Conservation (phyloP, 768 basidiomycete genomes). For the Mycena vulgaris region DNA sequence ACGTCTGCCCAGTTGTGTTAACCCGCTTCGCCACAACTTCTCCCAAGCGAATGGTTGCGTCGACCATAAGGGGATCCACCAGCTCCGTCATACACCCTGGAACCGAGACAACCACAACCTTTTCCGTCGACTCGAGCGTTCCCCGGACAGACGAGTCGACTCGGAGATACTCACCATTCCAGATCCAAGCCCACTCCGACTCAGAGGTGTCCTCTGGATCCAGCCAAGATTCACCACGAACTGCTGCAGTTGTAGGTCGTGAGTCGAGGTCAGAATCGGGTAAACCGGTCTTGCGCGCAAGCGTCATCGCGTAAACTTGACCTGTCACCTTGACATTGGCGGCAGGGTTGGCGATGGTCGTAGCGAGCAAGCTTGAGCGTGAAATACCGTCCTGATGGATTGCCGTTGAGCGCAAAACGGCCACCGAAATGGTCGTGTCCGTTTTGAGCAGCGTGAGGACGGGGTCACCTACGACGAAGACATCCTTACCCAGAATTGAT, state of each 20-base stretch:
- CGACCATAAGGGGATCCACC: slow-evolving; percentile 14
- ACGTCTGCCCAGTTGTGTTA: slow-evolving; percentile 9
- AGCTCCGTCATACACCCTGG: slow-evolving; percentile 20
- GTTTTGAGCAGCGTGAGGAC: slow-evolving; percentile 23
- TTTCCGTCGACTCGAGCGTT: slow-evolving; percentile 14
- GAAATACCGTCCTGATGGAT: slow-evolving; percentile 24
- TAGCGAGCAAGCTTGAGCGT: slow-evolving; percentile 1
- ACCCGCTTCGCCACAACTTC: not conserved
- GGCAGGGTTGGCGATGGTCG: slow-evolving; percentile 20
- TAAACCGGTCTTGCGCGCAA: slow-evolving; percentile 16
- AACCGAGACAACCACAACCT: slow-evolving; percentile 16
- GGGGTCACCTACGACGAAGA: slow-evolving; percentile 20
- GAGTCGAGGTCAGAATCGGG: not conserved
- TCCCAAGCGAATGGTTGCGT: slow-evolving; percentile 10
- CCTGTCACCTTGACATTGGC: slow-evolving; percentile 25
- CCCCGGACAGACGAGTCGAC: slow-evolving; percentile 25
- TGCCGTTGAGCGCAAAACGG: slow-evolving; percentile 20
- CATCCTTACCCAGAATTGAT: not conserved
- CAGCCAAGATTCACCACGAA: not conserved
- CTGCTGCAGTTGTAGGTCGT: not conserved
- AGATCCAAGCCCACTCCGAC: slow-evolving; percentile 23
- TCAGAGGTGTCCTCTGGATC: not conserved
- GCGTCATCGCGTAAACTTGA: slow-evolving; percentile 13
- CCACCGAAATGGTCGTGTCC: slow-evolving; percentile 2
- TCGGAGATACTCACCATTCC: slow-evolving; percentile 23